Evolutionary conservation across 1,284 basidiomycete species (phyloP), one percentile per base, ranked within the genome.

Genomic region (Leccinum fuscescens): DNA sequence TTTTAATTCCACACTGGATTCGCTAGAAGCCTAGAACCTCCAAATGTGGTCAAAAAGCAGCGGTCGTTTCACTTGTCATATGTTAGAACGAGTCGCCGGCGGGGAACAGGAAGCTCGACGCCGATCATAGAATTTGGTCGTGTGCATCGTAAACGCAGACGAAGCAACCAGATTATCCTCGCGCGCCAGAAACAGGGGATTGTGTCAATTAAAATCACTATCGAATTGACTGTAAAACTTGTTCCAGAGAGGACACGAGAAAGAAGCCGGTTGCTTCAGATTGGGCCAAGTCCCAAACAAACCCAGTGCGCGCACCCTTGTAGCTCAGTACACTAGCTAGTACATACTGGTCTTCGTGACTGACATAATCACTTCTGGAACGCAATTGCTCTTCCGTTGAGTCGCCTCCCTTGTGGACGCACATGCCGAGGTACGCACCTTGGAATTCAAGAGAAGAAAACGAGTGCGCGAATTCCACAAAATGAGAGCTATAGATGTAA

Each of bases 401-500:
- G 42, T 42, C 39, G 9, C 39, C 39, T 42, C 39, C n/a, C 39
- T 39, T 39, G 6, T 3, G n/a, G 39, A 42, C 8, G 29, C 29
- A 31, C 39, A 9, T 42, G 8, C n/a, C n/a, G 8, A 42, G 8
- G 6, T 39, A 37, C 35, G 15, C 37, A n/a, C 42, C 42, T 44
- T 9, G 17, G 9, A 3, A 6, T 44, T 44, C 22, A 14, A 22
- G 7, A 49, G 8, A 9, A 2, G 17, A 31, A 54, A 64, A 59
- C 37, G 62, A 57, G 59, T 49, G 52, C 53, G 50, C 50, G 46
- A 56, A 65, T 54, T 53, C 24, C 66, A 68, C 39, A 58, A 48
- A n/a, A 52, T 59, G 55, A 67, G 69, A 62, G 9, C 17, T 71
- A 67, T 72, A 69, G 68, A 65, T 61, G 39, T 67, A 66, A 66